Evolutionary conservation across 768 basidiomycete species (phyloP), one percentile per base, ranked within the genome.

Genomic region (Gloeostereum incarnatum): DNA sequence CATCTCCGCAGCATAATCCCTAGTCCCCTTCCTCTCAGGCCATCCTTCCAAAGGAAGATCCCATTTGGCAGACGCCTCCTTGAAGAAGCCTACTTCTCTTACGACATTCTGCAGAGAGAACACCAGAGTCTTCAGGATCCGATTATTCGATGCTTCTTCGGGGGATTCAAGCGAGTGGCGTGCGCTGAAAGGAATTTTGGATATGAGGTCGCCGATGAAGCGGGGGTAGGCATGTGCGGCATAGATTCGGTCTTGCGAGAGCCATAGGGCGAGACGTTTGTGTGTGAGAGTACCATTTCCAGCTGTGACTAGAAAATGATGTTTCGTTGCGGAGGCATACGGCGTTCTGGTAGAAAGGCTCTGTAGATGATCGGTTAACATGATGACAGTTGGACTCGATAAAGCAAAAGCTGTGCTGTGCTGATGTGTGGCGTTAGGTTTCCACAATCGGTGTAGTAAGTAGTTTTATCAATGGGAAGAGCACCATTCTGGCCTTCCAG

Each of bases 1-100:
- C 75, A 87, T 78, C 54, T 82, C 79, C 7, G 82, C 81, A 2
- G 79, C 76, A 46, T 85, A 86, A 40, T 78, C 73, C 45, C 71
- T 64, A 6, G 84, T 87, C 6, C 63, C 71, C 46, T 75, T 75
- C 37, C 74, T 59, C 46, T 76, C 73, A 20, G 41, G 58, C 73
- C 71, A 74, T 3, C 56, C 55, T 4, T 60, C 61, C 38, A 78
- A 42, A 35, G 69, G 54, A 35, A 87, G 56, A 1, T 53, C 61
- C 43, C 62, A 70, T 36, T 56, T 51, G 14, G 51, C 47, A 0
- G 75, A 70, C 1, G 68, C 71, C 6, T 66, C 59, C 35, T 66
- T 61, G 55, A 86, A 87, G 55, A 87, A 84, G 2, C 65, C 14
- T 14, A 20, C 41, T 39, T 71, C 68, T 18, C 68, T 61, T 10